Percentiles rank a stretch among this genome's conserved stretches.
Conservation (phyloP, 139 green algal species). For the Chlamydomonas sp. region DNA sequence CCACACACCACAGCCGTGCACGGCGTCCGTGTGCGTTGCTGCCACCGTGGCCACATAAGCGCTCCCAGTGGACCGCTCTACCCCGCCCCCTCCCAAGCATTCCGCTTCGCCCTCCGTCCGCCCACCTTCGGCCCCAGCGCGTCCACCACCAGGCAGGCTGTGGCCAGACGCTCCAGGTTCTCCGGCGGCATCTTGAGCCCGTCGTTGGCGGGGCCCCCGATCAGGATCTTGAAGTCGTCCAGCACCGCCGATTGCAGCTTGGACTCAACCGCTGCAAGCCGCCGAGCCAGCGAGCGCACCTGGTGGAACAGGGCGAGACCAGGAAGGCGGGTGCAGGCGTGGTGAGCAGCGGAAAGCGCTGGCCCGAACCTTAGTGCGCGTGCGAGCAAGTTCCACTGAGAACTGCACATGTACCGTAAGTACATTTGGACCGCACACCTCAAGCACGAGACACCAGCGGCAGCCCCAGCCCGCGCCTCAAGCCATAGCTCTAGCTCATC, state of each 20-base stretch:
- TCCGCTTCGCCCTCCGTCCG: background rate
- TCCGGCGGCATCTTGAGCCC: conserved; percentile 53
- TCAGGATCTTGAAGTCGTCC: conserved; percentile 78
- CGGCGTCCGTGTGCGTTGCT: too few species aligned
- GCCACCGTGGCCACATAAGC: too few species aligned
- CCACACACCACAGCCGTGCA: too few species aligned
- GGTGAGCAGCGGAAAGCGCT: too few species aligned
- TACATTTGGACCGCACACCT: background rate
- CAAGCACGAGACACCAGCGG: conserved; percentile 71
- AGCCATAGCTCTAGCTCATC: too few species aligned
- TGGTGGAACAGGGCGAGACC: conserved; percentile 5
- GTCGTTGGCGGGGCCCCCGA: conserved; percentile 59
- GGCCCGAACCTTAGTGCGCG: too few species aligned
- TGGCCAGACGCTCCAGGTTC: conserved; percentile 85
- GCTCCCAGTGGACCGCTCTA: too few species aligned
- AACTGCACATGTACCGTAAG: too few species aligned
- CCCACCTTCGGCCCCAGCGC: conserved; percentile 86
- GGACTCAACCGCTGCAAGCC: conserved; percentile 55
- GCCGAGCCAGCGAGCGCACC: conserved; percentile 77
- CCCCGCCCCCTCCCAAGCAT: background rate
- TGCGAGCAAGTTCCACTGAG: too few species aligned
- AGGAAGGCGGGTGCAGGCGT: too few species aligned
- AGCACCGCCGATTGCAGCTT: conserved; percentile 49
- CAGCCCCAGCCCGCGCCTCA: conserved; percentile 52
- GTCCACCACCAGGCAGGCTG: conserved; percentile 92